Base-by-base conservation (phyloP, 2,329 filamentous ascomycete genomes). In the Reticulascus tulasneorum region DNA sequence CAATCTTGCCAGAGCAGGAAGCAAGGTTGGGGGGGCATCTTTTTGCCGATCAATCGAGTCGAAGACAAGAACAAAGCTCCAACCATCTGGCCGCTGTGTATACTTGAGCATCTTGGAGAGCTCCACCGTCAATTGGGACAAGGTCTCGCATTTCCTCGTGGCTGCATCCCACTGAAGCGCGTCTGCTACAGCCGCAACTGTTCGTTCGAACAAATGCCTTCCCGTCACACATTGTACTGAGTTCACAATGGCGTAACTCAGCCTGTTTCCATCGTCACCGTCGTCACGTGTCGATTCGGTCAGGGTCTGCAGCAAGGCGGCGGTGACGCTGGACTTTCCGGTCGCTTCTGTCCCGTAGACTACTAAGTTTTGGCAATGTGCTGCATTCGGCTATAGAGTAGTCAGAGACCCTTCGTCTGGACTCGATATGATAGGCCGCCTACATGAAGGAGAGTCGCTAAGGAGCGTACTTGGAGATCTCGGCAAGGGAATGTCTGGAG, bases 11-110 rank as follows among this genome's bases (percentile, higher is more conserved):
- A 98, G 64, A 10, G 86, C 89, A 21, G 90, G 82, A 5, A 95
- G 64, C 11, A 97, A 63, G 2, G 87, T 94, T 4, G 79, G 73
- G 6, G 85, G 79, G 6, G 84, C 79, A 53, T 97, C 91, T 51
- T 84, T 74, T 58, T 95, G 86, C 44, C 74, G 77, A 58, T 97
- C 91, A 38, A 97, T 82, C 9, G 80, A 86, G 65, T 97, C 93
- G 45, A 97, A 74, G 9, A 96, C 86, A 39, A 97, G 62, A 8
- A 91, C 80, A 49, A 95, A 89, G 46, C 82, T 79, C 46, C 67
- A 68, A 29, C 54, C 50, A 15, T 54, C 48, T 24, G 60, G 58
- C 7, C 56, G 48, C 7, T 50, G 39, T 10, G 52, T 49, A 43
- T 71, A 68, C 33, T 71, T 63, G 29, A 90, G 60, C 60, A 87